Percentiles rank a stretch among this genome's conserved stretches.
These are phyloP conservation scores for Myxozyma udenii DNA, from an alignment of 805 yeast genomes.

Conservation along the genomic window DNA sequence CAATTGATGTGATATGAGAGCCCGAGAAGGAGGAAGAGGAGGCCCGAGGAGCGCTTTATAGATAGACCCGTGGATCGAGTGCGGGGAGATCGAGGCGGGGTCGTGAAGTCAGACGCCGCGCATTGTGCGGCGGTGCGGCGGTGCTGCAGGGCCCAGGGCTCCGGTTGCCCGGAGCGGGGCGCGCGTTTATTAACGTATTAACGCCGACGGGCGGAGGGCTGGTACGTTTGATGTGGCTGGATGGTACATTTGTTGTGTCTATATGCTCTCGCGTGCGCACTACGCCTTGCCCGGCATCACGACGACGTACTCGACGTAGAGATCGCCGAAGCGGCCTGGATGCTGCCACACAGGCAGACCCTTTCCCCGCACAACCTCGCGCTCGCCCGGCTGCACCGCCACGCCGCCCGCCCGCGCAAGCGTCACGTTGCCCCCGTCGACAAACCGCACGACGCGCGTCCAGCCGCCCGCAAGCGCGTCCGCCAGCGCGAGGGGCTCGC, in stretches of 20 bases:
- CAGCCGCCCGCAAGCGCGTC: slow-evolving; percentile 83
- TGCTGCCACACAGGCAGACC: slow-evolving; percentile 76
- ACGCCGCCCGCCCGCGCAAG: slow-evolving; percentile 53
- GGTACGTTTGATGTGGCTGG: too few species aligned
- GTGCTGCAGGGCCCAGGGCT: neutral
- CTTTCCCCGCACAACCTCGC: slow-evolving; percentile 65
- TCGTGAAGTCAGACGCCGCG: neutral
- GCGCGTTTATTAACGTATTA: too few species aligned
- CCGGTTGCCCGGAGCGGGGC: too few species aligned
- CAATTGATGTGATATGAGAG: neutral
- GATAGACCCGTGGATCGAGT: neutral
- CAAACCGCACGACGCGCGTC: slow-evolving; percentile 61
- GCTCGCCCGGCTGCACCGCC: slow-evolving; percentile 60
- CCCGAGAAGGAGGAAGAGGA: neutral
- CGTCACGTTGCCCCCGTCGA: slow-evolving; percentile 59
- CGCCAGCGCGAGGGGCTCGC: slow-evolving; percentile 66
- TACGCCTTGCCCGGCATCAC: slow-evolving; percentile 35
- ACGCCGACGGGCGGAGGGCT: too few species aligned
- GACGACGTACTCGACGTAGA: slow-evolving; percentile 47
- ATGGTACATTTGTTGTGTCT: too few species aligned
- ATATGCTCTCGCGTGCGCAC: too few species aligned
- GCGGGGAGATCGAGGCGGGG: neutral
- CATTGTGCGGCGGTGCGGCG: neutral
- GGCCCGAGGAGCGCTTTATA: neutral
- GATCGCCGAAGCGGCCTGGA: slow-evolving; percentile 50